Base-by-base conservation (phyloP, 306 rosid species). In the Pyrus communis region DNA sequence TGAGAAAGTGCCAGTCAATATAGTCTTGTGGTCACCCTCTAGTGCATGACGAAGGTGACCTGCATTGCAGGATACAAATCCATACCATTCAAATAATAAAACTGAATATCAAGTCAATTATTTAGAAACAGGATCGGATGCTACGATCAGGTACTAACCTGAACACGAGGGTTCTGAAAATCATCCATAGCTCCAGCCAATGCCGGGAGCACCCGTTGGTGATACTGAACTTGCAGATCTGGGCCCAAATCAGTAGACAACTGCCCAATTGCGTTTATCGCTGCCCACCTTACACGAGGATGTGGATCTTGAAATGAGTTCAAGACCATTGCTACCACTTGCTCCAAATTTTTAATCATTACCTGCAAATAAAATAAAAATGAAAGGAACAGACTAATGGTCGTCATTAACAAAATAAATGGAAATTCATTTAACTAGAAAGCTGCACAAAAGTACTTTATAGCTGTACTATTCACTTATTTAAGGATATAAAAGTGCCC, bases 181-280 rank as follows among this genome's bases (percentile, higher is more conserved):
- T 90, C 96, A 70, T 88, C 96, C 89, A 90, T 88, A 38, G 92
- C 90, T 18, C 87, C 87, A 77, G 91, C 92, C 77, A 90, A 75
- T 51, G 92, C 92, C 0, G 96, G 96, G 40, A 90, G 86, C 73
- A 90, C 89, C 57, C 78, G 68, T 25, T 80, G 87, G 73, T 88
- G 92, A 85, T 77, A 86, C 31, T 80, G 84, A 54, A 68, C 78
- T 81, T 90, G 96, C 86, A 90, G 80, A 45, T 88, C 87, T 63
- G 96, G 96, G 46, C 96, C 96, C 80, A 90, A 86, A 77, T 90
- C 96, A 7, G 96, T 90, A 52, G 96, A 90, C 83, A 88, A 78
- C 46, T 90, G 96, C 61, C 96, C 96, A n/a, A 90, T 74, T 60
- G 96, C 91, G 77, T 90, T 90, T 75, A 90, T 88, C 9, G 96